Evolutionary conservation across 768 basidiomycete species (phyloP), one percentile per base, ranked within the genome.

Genomic region (Mycena indigotica): DNA sequence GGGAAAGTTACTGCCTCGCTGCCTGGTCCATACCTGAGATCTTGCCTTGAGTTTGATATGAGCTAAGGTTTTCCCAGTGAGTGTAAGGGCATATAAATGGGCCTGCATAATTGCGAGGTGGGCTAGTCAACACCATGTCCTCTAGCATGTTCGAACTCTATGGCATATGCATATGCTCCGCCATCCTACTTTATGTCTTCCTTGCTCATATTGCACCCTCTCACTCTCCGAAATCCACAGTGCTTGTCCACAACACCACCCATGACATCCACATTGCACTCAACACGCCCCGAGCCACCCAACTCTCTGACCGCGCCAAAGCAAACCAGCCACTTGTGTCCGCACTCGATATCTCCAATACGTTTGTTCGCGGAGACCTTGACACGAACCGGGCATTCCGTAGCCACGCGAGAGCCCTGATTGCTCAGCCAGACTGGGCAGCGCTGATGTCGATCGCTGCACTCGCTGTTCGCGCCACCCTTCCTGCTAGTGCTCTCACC

Each of bases 321-420:
- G 66, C 79, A 3, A 80, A 80, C 49, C 49, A 62, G 39, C 68
- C 75, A 2, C 66, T 80, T 0, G 55, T 70, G 23, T 65, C 60
- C 4, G 73, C 75, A 0, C 72, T 80, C 19, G 53, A 59, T 3
- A 57, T 79, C 3, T 74, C 79, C 0, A 86, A 79, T 46, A 82
- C 84, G 0, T 86, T 86, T 39, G 84, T 86, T 28, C 79, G 75
- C 40, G 32, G 52, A 0, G 72, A 80, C 3, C 5, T 24, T 26
- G 46, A 26, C 24, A 48, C 46, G 25, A 48, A 48, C 23, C 4
- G 6, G 24, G 25, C 46, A 5, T 48, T 48, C 28, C 46, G 46
- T n/a, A 23, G 46, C 10, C 46, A n/a, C 24, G 46, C 46, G 24
- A n/a, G 24, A 15, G 6, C 13, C 5, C 16, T 57, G 0, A 53